Evolutionary conservation across 257 asterid genomes (phyloP), one percentile per base, ranked within the genome.

Genomic region (Leptodermis oblonga): DNA sequence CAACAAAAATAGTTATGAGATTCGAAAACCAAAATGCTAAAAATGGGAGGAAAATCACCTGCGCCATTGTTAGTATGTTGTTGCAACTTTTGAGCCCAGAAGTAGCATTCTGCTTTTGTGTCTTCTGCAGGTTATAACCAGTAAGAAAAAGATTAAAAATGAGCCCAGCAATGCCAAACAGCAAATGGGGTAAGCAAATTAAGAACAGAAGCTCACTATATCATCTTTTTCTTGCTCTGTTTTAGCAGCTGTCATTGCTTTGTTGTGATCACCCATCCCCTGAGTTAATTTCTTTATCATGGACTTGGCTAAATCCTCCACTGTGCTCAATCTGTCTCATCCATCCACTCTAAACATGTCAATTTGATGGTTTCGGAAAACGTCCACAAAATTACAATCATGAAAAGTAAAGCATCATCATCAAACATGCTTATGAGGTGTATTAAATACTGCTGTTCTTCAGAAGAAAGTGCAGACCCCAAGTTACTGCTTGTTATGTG

Each of bases 181-280:
- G 59, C 62, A 68, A 26, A 7, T 18, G 30, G n/a, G 18, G 59
- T 5, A 7, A 48, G 30, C 65, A 52, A 61, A 33, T 23, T 54
- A 58, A 70, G 22, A 39, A 76, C 28, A 70, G 69, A 23, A 82
- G 83, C 92, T n/a, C 81, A 92, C 97, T 74, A 92, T 82, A 28
- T 64, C 74, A 62, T 88, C 88, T 80, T 84, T 90, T 70, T 88
- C 98, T 65, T 92, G 94, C 37, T 84, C 94, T n/a, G 95, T 79
- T 79, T 87, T 90, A 48, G 96, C 98, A 73, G 92, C 93, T 52
- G 89, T 75, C 86, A 86, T 68, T 70, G 97, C 90, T 84, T 90
- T 90, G 74, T 87, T 88, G 82, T 88, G 95, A 70, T 88, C 98
- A n/a, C 86, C 78, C 96, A 88, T 90, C 73, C 95, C 97, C 75